Base-by-base conservation (phyloP, 306 rosid genomes). In the Sphenostylis stenocarpa region DNA sequence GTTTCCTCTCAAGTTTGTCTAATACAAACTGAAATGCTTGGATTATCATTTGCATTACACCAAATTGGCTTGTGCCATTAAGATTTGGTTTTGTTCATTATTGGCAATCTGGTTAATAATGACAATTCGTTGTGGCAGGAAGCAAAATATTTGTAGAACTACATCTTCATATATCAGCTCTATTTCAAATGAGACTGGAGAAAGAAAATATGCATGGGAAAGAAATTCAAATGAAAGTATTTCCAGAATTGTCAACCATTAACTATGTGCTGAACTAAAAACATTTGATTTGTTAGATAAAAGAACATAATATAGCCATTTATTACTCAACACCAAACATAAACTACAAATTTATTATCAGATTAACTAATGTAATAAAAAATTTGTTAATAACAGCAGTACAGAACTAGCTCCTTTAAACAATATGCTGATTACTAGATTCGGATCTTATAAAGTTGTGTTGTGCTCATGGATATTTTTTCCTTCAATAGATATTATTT, bases 11-110 rank as follows among this genome's bases (percentile, higher is more conserved):
- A 9, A 47, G 53, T 38, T 38, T 45, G 68, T 43, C 58, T 47
- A 20, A 75, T 56, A 14, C 48, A 39, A 67, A 75, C 36, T 1
- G 0, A 67, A 41, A 13, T 55, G 31, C 56, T 31, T 62, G 48
- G 52, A 34, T 62, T 69, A 49, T 39, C 51, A 70, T 39, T 68
- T 67, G 72, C 52, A 76, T 39, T 63, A 63, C 41, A 72, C 62
- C 57, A 49, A 60, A 68, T 38, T 48, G 75, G 10, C 14, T 68
- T 58, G 41, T 56, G 51, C 16, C 64, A 13, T 64, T 67, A 47
- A 58, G 67, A 68, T 26, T 49, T 28, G 57, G 44, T 65, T 61
- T 55, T 38, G 38, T 65, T 67, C 3, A 8, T 68, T 47, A 28
- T 66, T 49, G 45, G 61, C 70, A 28, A 75, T 62, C 58, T 58